Base-by-base conservation (phyloP, 768 basidiomycete species). In the Ramaria sp. region DNA sequence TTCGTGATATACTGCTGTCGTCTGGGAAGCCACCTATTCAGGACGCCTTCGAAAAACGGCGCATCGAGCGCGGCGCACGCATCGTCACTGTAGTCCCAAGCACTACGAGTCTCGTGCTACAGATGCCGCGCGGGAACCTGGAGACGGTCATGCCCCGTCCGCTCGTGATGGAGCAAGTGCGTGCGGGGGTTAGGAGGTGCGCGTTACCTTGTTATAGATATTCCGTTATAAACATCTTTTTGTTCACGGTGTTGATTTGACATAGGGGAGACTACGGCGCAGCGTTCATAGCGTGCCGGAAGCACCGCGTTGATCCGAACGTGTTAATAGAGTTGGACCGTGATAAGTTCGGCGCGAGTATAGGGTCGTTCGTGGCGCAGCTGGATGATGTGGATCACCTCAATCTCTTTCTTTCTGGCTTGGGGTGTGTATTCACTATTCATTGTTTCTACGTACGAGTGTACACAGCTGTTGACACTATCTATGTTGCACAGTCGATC, bases 111-210 rank as follows among this genome's bases (percentile, higher is more conserved):
- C 69, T 99, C 34, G 88, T 98, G 0, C 72, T 99, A 10, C 96
- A 99, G 70, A 98, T 98, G 95, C 96, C 95, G 0, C 74, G 96
- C 61, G 96, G 96, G 0, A 98, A 98, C 69, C 66, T 99, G 59
- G 96, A 99, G 72, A 97, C 92, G 0, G 84, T 99, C 53, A 91
- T 87, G 63, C 96, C 96, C 3, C 76, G 96, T 43, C 88, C 94
- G 12, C 70, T 99, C 63, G 93, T 97, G 17, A 82, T 96, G 75
- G 79, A 84, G 56, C 84, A 91, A 5, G 84, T 98, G 1, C 78
- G 80, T 51, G 74, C 79, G 53, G 88, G 94, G 65, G 72, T 97
- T 6, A 76, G 86, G 38, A 72, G 69, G 93, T 91, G 63, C 37
- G 57, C 61, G 9, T 7, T 41, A 20, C 33, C 31, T 38, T 27